Evolutionary conservation across 2,329 filamentous ascomycete genomes (phyloP).

Genomic region (Albophoma yamanashiensis): DNA sequence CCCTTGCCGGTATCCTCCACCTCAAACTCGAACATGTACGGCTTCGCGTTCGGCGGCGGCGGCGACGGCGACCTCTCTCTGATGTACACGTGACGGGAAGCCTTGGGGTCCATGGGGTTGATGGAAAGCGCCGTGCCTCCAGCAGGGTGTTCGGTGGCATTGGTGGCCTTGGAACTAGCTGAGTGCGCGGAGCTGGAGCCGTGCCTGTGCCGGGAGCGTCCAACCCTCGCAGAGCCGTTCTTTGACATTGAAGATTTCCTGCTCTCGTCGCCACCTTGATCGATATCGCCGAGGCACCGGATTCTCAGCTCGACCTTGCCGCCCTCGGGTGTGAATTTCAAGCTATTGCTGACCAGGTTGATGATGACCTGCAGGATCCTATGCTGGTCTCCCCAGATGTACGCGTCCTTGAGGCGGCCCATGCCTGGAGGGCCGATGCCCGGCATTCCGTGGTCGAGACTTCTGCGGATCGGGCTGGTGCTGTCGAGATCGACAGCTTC

Average conservation of each 20-base stretch:
- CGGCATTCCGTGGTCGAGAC: constrained; percentile 29
- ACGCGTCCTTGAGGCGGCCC: constrained; percentile 71
- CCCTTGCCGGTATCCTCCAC: constrained; percentile 83
- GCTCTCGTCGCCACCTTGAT: constrained; percentile 30
- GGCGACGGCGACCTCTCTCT: constrained; percentile 48
- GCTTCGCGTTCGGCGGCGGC: constrained; percentile 50
- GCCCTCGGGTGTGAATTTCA: constrained; percentile 77
- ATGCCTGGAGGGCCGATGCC: constrained; percentile 54
- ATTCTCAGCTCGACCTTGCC: constrained; percentile 71
- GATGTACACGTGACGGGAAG: constrained; percentile 32
- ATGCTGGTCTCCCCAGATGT: constrained; percentile 86
- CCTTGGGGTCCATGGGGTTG: constrained; percentile 50
- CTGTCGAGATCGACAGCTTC: not conserved
- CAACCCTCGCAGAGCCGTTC: constrained; percentile 25
- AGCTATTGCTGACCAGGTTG: constrained; percentile 81
- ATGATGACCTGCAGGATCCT: constrained; percentile 88
- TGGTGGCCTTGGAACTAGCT: constrained; percentile 30
- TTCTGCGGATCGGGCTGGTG: not conserved
- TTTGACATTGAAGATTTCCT: constrained; percentile 42
- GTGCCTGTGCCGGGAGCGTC: constrained; percentile 28
- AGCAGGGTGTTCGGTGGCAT: constrained; percentile 13
- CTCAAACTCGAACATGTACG: constrained; percentile 75
- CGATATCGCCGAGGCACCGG: constrained; percentile 55
- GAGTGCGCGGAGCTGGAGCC: constrained; percentile 40
- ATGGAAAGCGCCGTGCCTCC: constrained; percentile 47